phyloP scores from a whole-genome alignment of 1,284 basidiomycete genomes.

The Ganoderma lucidum region DNA sequence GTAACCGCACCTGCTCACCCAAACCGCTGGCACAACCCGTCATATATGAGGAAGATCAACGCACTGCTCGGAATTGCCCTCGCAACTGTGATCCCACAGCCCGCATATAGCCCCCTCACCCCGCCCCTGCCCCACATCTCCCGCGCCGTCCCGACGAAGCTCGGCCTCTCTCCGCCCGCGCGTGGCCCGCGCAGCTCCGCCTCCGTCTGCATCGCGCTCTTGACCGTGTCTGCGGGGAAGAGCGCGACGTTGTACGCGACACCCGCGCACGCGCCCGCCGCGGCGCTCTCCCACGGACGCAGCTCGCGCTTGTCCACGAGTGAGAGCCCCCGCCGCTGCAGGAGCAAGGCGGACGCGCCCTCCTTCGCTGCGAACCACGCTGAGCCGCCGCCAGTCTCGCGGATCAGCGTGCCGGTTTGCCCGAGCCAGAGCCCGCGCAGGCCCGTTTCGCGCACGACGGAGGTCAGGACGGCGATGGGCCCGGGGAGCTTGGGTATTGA shows the following conservation, averaged over 20 bases:
- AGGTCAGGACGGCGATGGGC: slow-evolving; percentile 72
- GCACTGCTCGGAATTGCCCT: slow-evolving; percentile 91
- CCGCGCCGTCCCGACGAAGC: slow-evolving; percentile 77
- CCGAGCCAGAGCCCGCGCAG: slow-evolving; percentile 87
- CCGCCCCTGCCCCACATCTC: slow-evolving; percentile 85
- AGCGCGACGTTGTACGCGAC: slow-evolving; percentile 86
- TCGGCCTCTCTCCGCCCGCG: slow-evolving; percentile 46
- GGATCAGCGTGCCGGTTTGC: slow-evolving; percentile 85
- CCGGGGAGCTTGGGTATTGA: slow-evolving; percentile 53
- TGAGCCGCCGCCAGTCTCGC: slow-evolving; percentile 87
- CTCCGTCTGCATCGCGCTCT: slow-evolving; percentile 95
- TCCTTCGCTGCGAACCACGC: slow-evolving; percentile 94
- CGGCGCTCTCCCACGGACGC: slow-evolving; percentile 81
- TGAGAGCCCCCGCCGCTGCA: slow-evolving; percentile 49
- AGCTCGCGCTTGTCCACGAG: slow-evolving; percentile 58
- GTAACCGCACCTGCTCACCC: slow-evolving; percentile 37
- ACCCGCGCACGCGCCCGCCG: slow-evolving; percentile 89
- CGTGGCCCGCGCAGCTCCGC: slow-evolving; percentile 78
- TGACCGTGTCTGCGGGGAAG: slow-evolving; percentile 95
- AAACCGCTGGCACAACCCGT: slow-evolving; percentile 73
- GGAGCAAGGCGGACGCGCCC: slow-evolving; percentile 65
- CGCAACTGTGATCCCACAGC: slow-evolving; percentile 94
- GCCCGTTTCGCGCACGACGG: slow-evolving; percentile 73
- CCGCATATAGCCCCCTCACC: slow-evolving; percentile 88
- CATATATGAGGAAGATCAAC: slow-evolving; percentile 92